Percentiles rank a stretch among this genome's conserved stretches.
Evolutionary conservation across 2,329 filamentous ascomycete species (phyloP).

Genomic region (Leptographium flavum): DNA sequence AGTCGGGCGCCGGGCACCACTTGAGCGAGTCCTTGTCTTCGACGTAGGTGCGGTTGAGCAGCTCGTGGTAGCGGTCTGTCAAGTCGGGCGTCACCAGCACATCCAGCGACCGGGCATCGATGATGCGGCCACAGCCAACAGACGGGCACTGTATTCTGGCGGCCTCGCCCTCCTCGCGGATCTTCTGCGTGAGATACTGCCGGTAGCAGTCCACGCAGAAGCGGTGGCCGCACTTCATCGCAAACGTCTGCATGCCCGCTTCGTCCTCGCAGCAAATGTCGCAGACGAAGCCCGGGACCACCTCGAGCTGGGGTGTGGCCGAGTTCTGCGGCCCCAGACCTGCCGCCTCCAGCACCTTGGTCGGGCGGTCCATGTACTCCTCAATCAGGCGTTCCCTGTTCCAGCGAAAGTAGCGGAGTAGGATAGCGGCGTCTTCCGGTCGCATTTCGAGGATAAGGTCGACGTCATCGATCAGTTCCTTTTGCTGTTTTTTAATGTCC

Average conservation of each 20-base stretch:
- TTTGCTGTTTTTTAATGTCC: slow-evolving; percentile 76
- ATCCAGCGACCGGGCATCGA: slow-evolving; percentile 79
- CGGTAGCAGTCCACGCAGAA: slow-evolving; percentile 89
- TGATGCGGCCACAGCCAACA: slow-evolving; percentile 74
- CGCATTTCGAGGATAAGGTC: slow-evolving; percentile 81
- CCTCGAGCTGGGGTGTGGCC: slow-evolving; percentile 52
- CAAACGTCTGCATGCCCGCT: slow-evolving; percentile 64
- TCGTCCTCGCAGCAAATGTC: slow-evolving; percentile 95
- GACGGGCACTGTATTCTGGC: slow-evolving; percentile 88
- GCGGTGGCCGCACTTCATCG: slow-evolving; percentile 87
- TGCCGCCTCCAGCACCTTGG: slow-evolving; percentile 68
- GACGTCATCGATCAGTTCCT: slow-evolving; percentile 76
- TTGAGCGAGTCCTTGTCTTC: slow-evolving; percentile 92
- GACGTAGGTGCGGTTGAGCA: slow-evolving; percentile 88
- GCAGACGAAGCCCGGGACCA: slow-evolving; percentile 66
- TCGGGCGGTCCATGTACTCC: slow-evolving; percentile 83
- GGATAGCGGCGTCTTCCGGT: slow-evolving; percentile 78
- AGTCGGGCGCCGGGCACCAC: slow-evolving; percentile 98
- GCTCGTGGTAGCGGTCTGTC: slow-evolving; percentile 56
- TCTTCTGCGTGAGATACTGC: slow-evolving; percentile 85
- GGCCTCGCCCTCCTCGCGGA: slow-evolving; percentile 87
- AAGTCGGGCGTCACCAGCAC: slow-evolving; percentile 51
- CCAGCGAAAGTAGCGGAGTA: slow-evolving; percentile 83
- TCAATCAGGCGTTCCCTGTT: slow-evolving; percentile 93
- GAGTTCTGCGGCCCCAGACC: slow-evolving; percentile 57